phyloP scores from a whole-genome alignment of 371 early-diverging fungal genomes.

The Capillidium heterosporum region DNA sequence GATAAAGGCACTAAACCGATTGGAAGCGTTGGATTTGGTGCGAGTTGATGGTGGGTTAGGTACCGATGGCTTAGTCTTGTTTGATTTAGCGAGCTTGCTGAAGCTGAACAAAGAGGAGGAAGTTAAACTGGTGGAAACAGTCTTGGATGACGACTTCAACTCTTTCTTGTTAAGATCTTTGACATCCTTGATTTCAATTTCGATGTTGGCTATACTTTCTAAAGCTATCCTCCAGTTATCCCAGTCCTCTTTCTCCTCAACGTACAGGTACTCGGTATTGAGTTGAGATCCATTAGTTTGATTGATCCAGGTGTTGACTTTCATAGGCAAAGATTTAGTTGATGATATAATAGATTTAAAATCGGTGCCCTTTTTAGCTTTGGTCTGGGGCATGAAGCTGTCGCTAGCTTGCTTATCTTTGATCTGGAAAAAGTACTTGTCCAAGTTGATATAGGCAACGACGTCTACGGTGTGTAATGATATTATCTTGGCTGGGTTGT shows the following conservation, averaged over 20 bases:
- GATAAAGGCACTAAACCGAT: background rate
- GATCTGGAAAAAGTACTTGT: background rate
- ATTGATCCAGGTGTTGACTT: background rate
- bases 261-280: background rate
- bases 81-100: background rate
- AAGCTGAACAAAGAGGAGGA: background rate
- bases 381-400: background rate
- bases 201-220: background rate
- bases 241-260: background rate
- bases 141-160: background rate
- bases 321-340: background rate
- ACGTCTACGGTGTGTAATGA: background rate
- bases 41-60: no score
- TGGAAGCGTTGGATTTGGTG: no score
- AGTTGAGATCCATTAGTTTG: background rate
- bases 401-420: background rate
- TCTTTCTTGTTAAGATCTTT: background rate
- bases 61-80: background rate
- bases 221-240: background rate
- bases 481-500: background rate
- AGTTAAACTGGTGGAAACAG: background rate
- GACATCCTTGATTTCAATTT: background rate
- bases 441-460: background rate
- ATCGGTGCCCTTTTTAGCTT: background rate
- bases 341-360: background rate